These are phyloP conservation scores for Fraxinus greggii DNA, from an alignment of 305 asterid genomes.

Conservation along the genomic window DNA sequence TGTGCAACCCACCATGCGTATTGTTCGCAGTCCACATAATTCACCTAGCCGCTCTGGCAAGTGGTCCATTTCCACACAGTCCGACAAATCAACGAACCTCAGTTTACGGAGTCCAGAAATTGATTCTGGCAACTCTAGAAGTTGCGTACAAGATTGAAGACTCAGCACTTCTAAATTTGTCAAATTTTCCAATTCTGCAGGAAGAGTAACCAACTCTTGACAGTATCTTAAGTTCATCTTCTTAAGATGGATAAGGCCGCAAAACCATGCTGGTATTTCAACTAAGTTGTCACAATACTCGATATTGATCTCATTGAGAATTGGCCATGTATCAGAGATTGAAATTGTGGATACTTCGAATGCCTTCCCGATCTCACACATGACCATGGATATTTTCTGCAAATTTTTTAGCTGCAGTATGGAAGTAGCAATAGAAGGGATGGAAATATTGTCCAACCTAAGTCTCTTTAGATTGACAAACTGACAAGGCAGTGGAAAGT, in stretches of 20 bases:
- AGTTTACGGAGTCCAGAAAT: slow-evolving; percentile 22
- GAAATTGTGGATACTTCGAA: slow-evolving; percentile 21
- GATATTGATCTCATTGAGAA: slow-evolving; percentile 31
- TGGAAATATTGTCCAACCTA: slow-evolving; percentile 31
- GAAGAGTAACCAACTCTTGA: slow-evolving; percentile 29
- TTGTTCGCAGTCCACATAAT: slow-evolving; percentile 18
- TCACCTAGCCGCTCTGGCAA: slow-evolving; percentile 25
- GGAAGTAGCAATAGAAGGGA: slow-evolving; percentile 25
- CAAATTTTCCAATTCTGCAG: slow-evolving; percentile 29
- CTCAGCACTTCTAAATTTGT: slow-evolving; percentile 29
- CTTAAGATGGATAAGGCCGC: slow-evolving; percentile 27
- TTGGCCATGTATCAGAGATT: slow-evolving; percentile 24
- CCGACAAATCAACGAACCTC: slow-evolving; percentile 29
- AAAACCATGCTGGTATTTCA: slow-evolving; percentile 27
- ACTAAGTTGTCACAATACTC: slow-evolving; percentile 33
- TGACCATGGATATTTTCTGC: slow-evolving; percentile 30
- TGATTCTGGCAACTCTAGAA: slow-evolving; percentile 30
- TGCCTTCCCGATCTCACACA: slow-evolving; percentile 31
- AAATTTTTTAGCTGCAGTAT: slow-evolving; percentile 23
- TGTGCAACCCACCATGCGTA: slow-evolving; percentile 32
- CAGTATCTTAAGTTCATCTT: slow-evolving; percentile 33
- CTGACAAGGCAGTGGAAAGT: slow-evolving; percentile 25
- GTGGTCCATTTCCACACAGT: slow-evolving; percentile 26
- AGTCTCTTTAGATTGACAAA: slow-evolving; percentile 33
- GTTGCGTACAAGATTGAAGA: slow-evolving; percentile 31